A percentile compares a stretch with the other conserved stretches of the same genome.
Conservation (phyloP, 495 filamentous ascomycete species). For the Xylaria intraflava region DNA sequence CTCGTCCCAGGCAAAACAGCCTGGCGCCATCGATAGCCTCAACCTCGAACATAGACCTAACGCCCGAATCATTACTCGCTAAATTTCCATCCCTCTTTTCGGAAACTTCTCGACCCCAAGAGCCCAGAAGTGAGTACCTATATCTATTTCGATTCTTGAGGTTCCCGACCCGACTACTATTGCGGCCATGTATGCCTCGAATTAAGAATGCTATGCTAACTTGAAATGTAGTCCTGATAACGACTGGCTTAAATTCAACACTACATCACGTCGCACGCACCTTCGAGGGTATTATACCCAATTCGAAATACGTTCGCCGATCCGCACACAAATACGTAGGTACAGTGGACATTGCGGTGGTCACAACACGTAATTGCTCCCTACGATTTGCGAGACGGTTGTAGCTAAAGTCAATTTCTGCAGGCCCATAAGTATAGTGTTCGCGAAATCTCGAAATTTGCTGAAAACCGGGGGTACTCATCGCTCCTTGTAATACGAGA, state of each 20-base stretch:
- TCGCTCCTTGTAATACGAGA: slow-evolving; percentile 75
- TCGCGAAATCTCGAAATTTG: slow-evolving; percentile 82
- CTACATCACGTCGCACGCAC: slow-evolving; percentile 73
- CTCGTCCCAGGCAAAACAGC: slow-evolving; percentile 42
- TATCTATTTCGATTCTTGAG: no score
- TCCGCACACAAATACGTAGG: slow-evolving; percentile 60
- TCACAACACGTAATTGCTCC: no score
- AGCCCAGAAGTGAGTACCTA: slow-evolving; percentile 48
- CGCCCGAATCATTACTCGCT: slow-evolving; percentile 58
- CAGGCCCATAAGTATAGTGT: slow-evolving; percentile 75
- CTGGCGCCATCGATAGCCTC: slow-evolving; percentile 52
- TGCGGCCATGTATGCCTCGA: background rate
- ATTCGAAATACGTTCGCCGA: slow-evolving; percentile 77
- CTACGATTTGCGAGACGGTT: background rate
- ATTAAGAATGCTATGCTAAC: background rate
- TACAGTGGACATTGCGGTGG: background rate
- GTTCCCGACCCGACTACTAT: background rate
- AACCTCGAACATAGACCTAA: slow-evolving; percentile 60
- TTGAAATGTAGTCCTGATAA: slow-evolving; percentile 59
- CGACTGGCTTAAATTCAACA: slow-evolving; percentile 76
- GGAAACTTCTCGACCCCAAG: slow-evolving; percentile 43
- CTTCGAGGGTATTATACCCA: slow-evolving; percentile 76
- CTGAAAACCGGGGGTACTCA: slow-evolving; percentile 70
- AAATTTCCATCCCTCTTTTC: slow-evolving; percentile 81
- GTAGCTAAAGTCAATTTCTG: background rate